These are phyloP conservation scores for Lithospermum erythrorhizon DNA, from an alignment of 257 asterid genomes.

Conservation along the genomic window DNA sequence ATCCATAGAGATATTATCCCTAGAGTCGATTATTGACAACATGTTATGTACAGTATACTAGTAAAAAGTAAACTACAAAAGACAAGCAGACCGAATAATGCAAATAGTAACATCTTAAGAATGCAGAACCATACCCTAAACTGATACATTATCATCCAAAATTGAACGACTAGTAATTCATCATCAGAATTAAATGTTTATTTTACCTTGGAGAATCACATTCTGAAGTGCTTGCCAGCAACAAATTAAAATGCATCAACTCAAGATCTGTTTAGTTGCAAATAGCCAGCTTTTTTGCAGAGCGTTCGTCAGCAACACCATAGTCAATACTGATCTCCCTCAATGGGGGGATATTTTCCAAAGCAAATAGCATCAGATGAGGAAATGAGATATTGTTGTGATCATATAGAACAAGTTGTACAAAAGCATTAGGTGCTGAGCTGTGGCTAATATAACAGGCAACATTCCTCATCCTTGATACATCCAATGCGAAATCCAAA, in stretches of 20 bases:
- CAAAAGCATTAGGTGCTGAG: conserved; percentile 56
- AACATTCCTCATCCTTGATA: conserved; percentile 71
- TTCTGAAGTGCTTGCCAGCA: not conserved
- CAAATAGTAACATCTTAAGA: not conserved
- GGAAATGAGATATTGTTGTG: conserved; percentile 71
- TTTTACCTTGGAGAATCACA: conserved; percentile 1
- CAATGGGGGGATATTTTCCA: conserved; percentile 86
- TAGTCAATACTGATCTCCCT: conserved; percentile 77
- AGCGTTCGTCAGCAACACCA: conserved; percentile 68
- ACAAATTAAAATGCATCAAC: conserved; percentile 13
- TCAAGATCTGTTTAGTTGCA: conserved; percentile 32
- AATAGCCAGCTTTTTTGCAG: conserved; percentile 71
- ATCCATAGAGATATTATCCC: not conserved
- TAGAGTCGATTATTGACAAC: not conserved
- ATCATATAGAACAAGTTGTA: conserved; percentile 75
- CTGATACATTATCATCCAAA: not conserved
- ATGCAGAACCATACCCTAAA: not conserved
- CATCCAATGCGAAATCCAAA: conserved; percentile 79
- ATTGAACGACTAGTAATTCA: conserved; percentile 28
- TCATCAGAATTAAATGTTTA: conserved; percentile 8
- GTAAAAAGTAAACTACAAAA: no score
- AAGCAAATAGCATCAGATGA: conserved; percentile 78
- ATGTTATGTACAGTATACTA: not conserved
- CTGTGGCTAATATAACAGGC: conserved; percentile 90
- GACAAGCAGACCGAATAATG: not conserved